These are phyloP conservation scores for Pseudozyma thailandica DNA, from an alignment of 1,284 basidiomycete genomes.

Conservation along the genomic window DNA sequence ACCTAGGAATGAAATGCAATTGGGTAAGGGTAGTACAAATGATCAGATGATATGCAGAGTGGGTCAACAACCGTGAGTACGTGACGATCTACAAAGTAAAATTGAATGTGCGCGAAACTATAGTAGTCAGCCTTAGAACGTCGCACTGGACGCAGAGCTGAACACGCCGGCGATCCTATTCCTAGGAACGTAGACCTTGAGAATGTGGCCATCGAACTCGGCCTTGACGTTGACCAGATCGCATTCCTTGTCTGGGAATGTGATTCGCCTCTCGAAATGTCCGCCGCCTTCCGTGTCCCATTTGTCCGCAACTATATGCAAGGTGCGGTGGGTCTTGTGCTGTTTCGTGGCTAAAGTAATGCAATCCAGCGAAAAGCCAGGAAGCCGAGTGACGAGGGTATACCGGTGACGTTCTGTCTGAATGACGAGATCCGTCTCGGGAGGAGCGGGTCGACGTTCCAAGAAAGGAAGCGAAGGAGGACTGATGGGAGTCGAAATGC, in stretches of 20 bases:
- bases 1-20: no score
- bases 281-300: constrained; percentile 54
- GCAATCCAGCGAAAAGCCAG: constrained; percentile 59
- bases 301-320: constrained; percentile 63
- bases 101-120: constrained; percentile 1
- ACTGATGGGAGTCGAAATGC: constrained; percentile 42
- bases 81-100: no score
- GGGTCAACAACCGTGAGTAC: no score
- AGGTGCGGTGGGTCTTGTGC: constrained; percentile 53
- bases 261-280: constrained; percentile 62
- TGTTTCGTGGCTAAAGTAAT: constrained; percentile 64
- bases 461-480: constrained; percentile 52
- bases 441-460: constrained; percentile 53
- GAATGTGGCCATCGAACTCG: constrained; percentile 52
- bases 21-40: no score
- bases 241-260: constrained; percentile 56
- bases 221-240: constrained; percentile 51
- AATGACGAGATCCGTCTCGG: constrained; percentile 52
- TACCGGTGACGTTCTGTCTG: constrained; percentile 50
- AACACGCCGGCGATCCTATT: constrained; percentile 3
- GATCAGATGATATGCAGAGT: no score
- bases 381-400: constrained; percentile 47
- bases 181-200: constrained; percentile 47
- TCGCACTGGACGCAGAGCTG: constrained; percentile 47
- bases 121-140: constrained; percentile 70